Evolutionary conservation across 805 yeast species (phyloP).

Genomic region (Zygosaccharomyces kombuchaensis): DNA sequence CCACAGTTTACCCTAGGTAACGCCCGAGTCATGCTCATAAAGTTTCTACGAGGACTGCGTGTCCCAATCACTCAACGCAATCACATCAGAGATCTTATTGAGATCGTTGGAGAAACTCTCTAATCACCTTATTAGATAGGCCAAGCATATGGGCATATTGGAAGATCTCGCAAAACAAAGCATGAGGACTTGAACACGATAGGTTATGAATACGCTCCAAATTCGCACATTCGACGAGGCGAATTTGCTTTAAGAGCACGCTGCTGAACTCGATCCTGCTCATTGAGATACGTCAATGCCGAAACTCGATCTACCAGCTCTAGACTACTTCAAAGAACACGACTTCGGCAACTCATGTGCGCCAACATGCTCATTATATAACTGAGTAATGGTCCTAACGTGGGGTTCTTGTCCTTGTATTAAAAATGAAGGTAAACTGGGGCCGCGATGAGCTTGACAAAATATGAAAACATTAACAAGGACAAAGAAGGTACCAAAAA

Average conservation of each 20-base stretch:
- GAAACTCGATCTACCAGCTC: no score
- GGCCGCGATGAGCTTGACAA: constrained; percentile 1
- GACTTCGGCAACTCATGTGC: no score
- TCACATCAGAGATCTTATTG: constrained; percentile 66
- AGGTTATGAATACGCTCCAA: constrained; percentile 74
- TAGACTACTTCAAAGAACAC: no score
- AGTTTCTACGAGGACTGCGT: constrained; percentile 85
- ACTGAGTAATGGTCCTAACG: no score
- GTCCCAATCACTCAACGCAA: constrained; percentile 80
- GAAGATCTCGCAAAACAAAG: constrained; percentile 80
- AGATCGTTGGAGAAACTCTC: constrained; percentile 76
- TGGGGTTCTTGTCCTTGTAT: no score
- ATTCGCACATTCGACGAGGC: constrained; percentile 78
- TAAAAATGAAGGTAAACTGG: background rate
- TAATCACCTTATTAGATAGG: no score
- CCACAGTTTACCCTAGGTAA: constrained; percentile 6
- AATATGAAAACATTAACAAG: background rate
- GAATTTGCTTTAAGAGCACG: constrained; percentile 49
- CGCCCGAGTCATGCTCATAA: constrained; percentile 36
- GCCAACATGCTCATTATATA: background rate
- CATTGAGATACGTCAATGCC: no score
- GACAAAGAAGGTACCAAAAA: background rate
- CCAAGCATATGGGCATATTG: constrained; percentile 79
- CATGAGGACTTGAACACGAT: constrained; percentile 81
- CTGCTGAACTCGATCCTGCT: constrained; percentile 7